Base-by-base conservation (phyloP, 2,329 filamentous ascomycete species). In the Aspergillus chevalieri region DNA sequence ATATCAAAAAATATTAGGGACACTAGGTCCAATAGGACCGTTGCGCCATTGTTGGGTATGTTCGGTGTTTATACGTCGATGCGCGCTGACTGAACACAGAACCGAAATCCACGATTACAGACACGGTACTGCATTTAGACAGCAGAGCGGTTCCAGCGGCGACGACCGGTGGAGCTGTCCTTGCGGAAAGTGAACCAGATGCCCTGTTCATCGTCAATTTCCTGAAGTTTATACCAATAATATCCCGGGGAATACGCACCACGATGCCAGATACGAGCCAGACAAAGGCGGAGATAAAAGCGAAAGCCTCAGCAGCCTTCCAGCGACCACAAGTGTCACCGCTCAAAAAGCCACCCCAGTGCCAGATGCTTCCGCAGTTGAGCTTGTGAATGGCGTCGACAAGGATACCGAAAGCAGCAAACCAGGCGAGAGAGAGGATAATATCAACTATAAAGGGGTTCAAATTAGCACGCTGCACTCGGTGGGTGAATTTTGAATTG, bases 271-370 rank as follows among this genome's bases (percentile, higher is more conserved):
- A 86, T 10, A 74, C 79, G 38, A 89, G 77, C 86, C 86, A 90
- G 62, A 83, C 74, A 56, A 87, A 76, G 48, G 84, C 84, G 2
- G 83, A 84, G 48, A 89, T 68, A 70, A 90, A 90, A 44, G 77
- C 73, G 62, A 90, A 89, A 4, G 85, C 85, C 58, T 87, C 79
- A 53, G 81, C 76, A 38, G 87, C 81, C 70, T 86, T 88, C 79
- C 81, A 87, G 58, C 82, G 79, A 50, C 80, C 76, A 67, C 87
- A 92, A n/a, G 66, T 65, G 43, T 77, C 70, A 55, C 74, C 71
- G 43, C 64, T 51, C 15, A 62, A 64, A 51, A 87, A 73, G 46
- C 76, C 75, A 52, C 65, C 63, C 84, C 85, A 87, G 63, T 80
- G 59, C 64, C 83, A 86, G 53, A 80, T 67, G 54, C 72, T 67